A percentile compares a stretch with the other conserved stretches of the same genome.
phyloP scores from a whole-genome alignment of 768 basidiomycete species.

The Lactifluus volemus region DNA sequence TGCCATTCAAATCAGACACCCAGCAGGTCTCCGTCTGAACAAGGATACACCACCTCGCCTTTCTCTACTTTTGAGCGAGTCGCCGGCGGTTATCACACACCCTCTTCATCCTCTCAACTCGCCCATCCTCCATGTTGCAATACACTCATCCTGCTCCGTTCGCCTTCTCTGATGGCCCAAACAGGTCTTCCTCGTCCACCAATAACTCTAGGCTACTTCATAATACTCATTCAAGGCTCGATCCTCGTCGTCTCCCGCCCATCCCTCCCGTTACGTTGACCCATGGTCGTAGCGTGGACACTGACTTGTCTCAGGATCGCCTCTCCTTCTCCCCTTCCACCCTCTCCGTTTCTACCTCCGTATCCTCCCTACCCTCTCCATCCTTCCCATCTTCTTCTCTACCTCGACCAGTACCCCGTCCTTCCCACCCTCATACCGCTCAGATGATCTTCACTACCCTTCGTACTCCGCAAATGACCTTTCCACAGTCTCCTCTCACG shows the following conservation, averaged over 20 bases:
- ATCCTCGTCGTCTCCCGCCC: constrained; percentile 6
- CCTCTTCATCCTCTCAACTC: constrained; percentile 2
- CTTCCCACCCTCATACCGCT: constrained; percentile 20
- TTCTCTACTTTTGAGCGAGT: constrained; percentile 23
- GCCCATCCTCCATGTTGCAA: constrained; percentile 28
- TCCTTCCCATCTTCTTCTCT: constrained; percentile 23
- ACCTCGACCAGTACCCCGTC: constrained; percentile 22
- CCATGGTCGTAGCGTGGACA: constrained; percentile 21
- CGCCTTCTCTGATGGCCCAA: constrained; percentile 27
- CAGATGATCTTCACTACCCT: constrained; percentile 13
- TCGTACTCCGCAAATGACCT: constrained; percentile 5
- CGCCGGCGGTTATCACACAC: constrained; percentile 24
- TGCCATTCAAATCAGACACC: constrained; percentile 34
- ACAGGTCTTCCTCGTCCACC: constrained; percentile 23
- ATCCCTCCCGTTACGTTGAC: background rate
- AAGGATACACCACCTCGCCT: constrained; percentile 23
- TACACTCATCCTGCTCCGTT: constrained; percentile 29
- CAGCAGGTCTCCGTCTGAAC: constrained; percentile 55
- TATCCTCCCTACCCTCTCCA: constrained; percentile 30
- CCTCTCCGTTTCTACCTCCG: constrained; percentile 25
- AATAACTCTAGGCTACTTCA: constrained; percentile 12
- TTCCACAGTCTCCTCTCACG: constrained; percentile 13
- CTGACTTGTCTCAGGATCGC: constrained; percentile 26
- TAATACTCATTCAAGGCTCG: constrained; percentile 13
- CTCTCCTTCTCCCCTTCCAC: constrained; percentile 25